Percentiles rank a stretch among this genome's conserved stretches.
Evolutionary conservation across 1,284 basidiomycete species (phyloP).

Genomic region (Apiotrichum mycotoxinovorans): DNA sequence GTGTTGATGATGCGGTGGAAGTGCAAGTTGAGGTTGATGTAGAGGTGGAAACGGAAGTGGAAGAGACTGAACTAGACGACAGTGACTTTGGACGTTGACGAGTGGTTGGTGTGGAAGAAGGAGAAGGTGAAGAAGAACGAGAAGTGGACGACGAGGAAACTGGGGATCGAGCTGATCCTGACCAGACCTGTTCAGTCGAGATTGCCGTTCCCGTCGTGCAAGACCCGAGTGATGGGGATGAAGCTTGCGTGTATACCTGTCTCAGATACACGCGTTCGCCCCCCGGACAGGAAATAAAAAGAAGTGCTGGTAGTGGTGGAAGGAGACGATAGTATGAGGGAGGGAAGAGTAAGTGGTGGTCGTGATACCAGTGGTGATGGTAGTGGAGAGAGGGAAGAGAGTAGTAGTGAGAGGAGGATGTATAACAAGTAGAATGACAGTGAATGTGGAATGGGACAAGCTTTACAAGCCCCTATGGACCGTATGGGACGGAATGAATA

Average conservation of each 20-base stretch:
- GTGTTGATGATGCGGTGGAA: no score
- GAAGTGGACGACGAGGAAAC: neutral
- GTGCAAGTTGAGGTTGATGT: no score
- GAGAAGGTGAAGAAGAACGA: neutral
- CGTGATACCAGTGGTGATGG: no score
- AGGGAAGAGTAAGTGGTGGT: no score
- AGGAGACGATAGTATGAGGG: no score
- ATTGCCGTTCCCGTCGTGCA: neutral
- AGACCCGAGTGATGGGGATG: neutral
- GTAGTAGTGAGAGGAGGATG: no score
- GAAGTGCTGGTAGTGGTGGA: no score
- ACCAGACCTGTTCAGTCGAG: neutral
- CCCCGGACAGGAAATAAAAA: neutral
- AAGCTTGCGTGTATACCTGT: neutral
- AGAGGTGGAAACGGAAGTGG: neutral
- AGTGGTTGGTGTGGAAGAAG: neutral
- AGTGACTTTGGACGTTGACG: neutral
- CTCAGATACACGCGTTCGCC: neutral
- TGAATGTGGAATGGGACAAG: no score
- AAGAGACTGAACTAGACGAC: neutral
- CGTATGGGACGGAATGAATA: no score
- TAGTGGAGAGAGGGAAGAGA: no score
- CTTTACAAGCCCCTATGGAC: no score
- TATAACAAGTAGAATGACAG: no score
- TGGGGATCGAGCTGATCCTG: neutral